These are phyloP conservation scores for Backusella sp. DNA, from an alignment of 192 early-diverging fungal genomes.

Conservation along the genomic window DNA sequence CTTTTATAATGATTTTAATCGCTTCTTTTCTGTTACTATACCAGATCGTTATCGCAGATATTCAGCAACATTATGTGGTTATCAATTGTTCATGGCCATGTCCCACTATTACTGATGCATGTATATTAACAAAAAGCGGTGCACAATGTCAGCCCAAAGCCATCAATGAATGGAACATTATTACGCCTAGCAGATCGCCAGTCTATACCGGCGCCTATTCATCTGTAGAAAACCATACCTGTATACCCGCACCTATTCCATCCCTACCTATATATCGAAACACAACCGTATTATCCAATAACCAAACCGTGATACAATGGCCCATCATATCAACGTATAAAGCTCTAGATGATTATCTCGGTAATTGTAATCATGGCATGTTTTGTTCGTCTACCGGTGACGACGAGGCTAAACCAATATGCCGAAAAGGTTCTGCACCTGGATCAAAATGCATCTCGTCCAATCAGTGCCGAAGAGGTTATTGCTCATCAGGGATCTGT, in stretches of 20 bases:
- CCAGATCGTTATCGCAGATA: background rate
- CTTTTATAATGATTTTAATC: background rate
- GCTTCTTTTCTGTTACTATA: background rate
- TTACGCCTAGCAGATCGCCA: background rate
- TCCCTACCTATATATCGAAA: background rate
- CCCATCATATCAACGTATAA: background rate
- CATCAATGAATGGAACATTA: background rate
- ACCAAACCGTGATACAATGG: background rate
- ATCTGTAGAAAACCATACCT: background rate
- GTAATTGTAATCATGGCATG: background rate
- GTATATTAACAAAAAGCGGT: background rate
- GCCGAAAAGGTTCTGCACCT: too few species aligned
- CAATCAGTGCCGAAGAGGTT: background rate
- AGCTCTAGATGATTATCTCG: background rate
- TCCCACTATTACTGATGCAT: background rate
- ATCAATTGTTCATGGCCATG: conserved; percentile 29
- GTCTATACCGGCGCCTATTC: background rate
- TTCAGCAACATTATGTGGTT: background rate
- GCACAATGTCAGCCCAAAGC: background rate
- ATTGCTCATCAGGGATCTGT: background rate
- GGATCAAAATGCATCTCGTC: background rate
- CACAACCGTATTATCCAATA: background rate
- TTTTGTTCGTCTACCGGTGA: background rate
- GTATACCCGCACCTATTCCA: conserved; percentile 7
- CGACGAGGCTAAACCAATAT: background rate